Evolutionary conservation across 2,329 filamentous ascomycete genomes (phyloP).

Genomic region (Chrysoporthe cubensis): DNA sequence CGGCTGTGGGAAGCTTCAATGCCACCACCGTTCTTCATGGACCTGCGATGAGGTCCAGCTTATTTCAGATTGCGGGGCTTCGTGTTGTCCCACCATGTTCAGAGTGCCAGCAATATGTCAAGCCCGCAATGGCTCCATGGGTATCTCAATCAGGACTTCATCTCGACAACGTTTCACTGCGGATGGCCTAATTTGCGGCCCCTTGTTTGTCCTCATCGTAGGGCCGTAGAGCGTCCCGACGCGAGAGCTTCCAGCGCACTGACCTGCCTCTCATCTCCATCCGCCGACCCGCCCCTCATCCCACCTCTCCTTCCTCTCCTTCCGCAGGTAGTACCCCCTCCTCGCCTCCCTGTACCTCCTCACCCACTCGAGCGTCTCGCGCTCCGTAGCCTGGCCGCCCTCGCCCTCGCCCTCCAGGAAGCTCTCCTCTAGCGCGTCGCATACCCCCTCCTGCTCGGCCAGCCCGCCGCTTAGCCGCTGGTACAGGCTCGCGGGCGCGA

Average conservation of each 20-base stretch:
- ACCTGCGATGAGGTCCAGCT: neutral
- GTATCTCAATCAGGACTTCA: neutral
- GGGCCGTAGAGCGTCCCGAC: neutral
- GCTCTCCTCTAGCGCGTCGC: slow-evolving; percentile 86
- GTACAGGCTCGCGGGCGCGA: slow-evolving; percentile 85
- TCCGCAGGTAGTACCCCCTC: slow-evolving; percentile 76
- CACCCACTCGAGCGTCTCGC: slow-evolving; percentile 86
- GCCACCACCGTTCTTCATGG: neutral
- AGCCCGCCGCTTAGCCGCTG: slow-evolving; percentile 77
- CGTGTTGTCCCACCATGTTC: neutral
- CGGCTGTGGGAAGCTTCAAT: slow-evolving; percentile 25
- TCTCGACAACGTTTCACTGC: neutral
- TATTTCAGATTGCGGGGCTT: neutral
- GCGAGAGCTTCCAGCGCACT: neutral
- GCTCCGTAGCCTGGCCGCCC: slow-evolving; percentile 65
- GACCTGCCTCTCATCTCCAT: slow-evolving; percentile 67
- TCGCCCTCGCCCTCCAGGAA: slow-evolving; percentile 69
- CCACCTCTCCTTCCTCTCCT: slow-evolving; percentile 90
- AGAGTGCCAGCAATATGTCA: neutral
- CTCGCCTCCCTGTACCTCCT: slow-evolving; percentile 79
- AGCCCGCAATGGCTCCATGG: neutral
- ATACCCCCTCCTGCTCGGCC: slow-evolving; percentile 80
- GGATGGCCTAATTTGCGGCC: neutral
- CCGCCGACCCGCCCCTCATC: slow-evolving; percentile 94
- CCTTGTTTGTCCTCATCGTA: neutral